Evolutionary conservation across 768 basidiomycete genomes (phyloP).

Genomic region (Termitomyces sp.): DNA sequence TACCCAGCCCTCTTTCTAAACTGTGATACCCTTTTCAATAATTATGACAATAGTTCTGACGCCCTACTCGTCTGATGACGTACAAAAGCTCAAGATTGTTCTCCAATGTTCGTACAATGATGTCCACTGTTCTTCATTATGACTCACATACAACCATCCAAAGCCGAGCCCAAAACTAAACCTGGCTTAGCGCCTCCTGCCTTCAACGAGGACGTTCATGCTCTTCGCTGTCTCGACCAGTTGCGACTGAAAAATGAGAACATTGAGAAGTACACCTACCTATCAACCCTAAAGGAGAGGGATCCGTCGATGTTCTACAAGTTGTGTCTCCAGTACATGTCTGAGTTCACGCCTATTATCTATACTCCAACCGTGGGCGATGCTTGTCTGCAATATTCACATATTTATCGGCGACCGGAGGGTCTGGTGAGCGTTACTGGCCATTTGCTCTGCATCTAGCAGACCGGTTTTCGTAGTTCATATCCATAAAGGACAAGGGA

Average conservation of each 20-base stretch:
- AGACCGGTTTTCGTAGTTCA: constrained; percentile 37
- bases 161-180: constrained; percentile 38
- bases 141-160: constrained; percentile 7
- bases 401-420: constrained; percentile 71
- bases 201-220: constrained; percentile 47
- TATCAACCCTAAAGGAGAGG: constrained; percentile 66
- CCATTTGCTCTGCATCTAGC: constrained; percentile 9
- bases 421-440: constrained; percentile 46
- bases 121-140: constrained; percentile 3
- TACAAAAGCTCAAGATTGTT: constrained; percentile 62
- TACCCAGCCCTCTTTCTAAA: constrained; percentile 2
- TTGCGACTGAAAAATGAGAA: constrained; percentile 66
- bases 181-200: constrained; percentile 58
- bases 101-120: constrained; percentile 42
- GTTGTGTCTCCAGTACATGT: constrained; percentile 65
- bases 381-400: constrained; percentile 79
- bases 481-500: constrained; percentile 82
- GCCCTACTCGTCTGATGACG: constrained; percentile 65
- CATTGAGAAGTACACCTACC: constrained; percentile 84
- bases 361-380: constrained; percentile 94
- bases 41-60: constrained; percentile 61
- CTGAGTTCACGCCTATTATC: constrained; percentile 71
- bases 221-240: constrained; percentile 58
- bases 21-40: neutral
- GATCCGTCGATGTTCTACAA: constrained; percentile 76